Conservation (phyloP, 345 rosid genomes). For the Stellera chamaejasme region DNA sequence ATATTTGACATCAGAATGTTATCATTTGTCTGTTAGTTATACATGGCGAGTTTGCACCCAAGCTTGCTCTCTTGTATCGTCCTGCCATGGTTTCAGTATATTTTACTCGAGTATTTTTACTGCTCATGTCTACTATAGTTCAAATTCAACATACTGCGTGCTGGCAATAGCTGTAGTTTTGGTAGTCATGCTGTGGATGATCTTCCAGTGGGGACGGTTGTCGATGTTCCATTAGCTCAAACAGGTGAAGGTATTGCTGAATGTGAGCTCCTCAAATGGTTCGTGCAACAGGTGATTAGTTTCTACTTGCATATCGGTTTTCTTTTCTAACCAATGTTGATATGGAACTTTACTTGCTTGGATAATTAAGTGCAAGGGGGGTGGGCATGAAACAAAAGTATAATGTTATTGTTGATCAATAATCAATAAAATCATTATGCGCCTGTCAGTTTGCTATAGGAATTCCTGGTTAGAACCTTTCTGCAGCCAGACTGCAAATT, state of each 20-base stretch:
- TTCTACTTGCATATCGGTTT: not conserved
- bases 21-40: not conserved
- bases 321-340: not conserved
- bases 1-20: too few relatives aligned
- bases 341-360: too few relatives aligned
- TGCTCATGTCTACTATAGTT: slow-evolving; percentile 15
- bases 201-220: slow-evolving; percentile 24
- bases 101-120: not conserved
- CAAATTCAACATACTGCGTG: slow-evolving; percentile 19
- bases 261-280: slow-evolving; percentile 92
- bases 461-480: too few relatives aligned
- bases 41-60: too few relatives aligned
- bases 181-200: slow-evolving; percentile 47
- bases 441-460: too few relatives aligned
- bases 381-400: too few relatives aligned
- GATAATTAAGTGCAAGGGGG: too few relatives aligned
- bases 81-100: not conserved
- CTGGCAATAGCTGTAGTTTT: slow-evolving; percentile 30
- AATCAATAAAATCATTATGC: too few relatives aligned
- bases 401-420: too few relatives aligned
- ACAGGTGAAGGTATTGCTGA: slow-evolving; percentile 99
- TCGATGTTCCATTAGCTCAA: slow-evolving; percentile 89
- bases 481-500: too few relatives aligned
- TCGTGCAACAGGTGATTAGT: slow-evolving; percentile 65
- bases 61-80: not conserved